Conservation (phyloP, 345 rosid genomes). For the Brassica incana region DNA sequence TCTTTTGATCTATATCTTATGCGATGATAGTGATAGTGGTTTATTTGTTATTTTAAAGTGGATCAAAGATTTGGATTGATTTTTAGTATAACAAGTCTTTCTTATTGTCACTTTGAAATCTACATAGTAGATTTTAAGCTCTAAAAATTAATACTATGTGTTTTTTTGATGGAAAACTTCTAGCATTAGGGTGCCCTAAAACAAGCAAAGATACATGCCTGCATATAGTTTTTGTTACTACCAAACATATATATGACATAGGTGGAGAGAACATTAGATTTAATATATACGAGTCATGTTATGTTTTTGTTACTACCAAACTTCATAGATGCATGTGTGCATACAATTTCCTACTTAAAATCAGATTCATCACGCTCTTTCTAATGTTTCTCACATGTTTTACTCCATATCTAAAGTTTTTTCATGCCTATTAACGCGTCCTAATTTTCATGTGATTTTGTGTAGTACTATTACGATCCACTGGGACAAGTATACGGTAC, state of each 20-base stretch:
- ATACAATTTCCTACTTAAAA: not conserved
- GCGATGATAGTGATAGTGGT: not conserved
- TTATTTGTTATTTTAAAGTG: not conserved
- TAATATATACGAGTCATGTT: too few species aligned
- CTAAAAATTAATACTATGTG: not conserved
- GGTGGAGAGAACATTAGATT: not conserved
- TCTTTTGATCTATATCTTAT: not conserved
- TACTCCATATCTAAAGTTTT: not conserved
- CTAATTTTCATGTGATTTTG: not conserved
- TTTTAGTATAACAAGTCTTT: not conserved
- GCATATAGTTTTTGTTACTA: too few species aligned
- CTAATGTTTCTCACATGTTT: not conserved
- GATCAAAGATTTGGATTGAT: not conserved
- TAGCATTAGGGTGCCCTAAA: not conserved
- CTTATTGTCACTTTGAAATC: not conserved
- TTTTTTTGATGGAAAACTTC: not conserved
- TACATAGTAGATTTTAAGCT: not conserved
- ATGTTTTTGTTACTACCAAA: not conserved
- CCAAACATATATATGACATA: not conserved
- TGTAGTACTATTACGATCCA: constrained; percentile 34
- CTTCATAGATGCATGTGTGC: not conserved
- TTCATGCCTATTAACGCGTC: not conserved
- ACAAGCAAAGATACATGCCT: too few species aligned
- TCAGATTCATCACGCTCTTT: not conserved
- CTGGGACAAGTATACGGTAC: not conserved